Evolutionary conservation across 305 asterid species (phyloP).

Genomic region (Fraxinus albicans): DNA sequence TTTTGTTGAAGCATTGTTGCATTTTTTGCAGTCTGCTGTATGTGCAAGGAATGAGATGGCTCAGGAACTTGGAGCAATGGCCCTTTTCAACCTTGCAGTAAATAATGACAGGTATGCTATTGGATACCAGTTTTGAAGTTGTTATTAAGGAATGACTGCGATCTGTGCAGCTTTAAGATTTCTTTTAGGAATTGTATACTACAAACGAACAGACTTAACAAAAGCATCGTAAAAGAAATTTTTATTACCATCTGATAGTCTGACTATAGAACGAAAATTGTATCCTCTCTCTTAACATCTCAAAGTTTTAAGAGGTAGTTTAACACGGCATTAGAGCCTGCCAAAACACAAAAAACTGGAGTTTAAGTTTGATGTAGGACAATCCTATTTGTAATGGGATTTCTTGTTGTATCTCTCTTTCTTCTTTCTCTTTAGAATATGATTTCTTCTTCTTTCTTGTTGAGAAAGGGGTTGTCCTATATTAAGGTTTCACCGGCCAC

Average conservation of each 20-base stretch:
- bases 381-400: neutral
- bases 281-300: neutral
- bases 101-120: conserved; percentile 79
- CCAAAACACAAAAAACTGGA: neutral
- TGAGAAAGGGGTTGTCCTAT: neutral
- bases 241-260: neutral
- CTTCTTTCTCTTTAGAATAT: neutral
- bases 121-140: conserved; percentile 7
- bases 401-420: neutral
- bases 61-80: conserved; percentile 94
- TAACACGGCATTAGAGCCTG: neutral
- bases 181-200: neutral
- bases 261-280: neutral
- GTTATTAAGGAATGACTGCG: neutral
- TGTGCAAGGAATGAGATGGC: conserved; percentile 57
- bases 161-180: neutral
- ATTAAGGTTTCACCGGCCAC: neutral
- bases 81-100: conserved; percentile 96
- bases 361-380: neutral
- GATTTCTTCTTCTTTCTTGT: neutral
- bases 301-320: neutral
- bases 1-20: conserved; percentile 74
- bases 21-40: conserved; percentile 71
- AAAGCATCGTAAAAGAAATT: neutral
- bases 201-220: neutral